Conservation (phyloP, 768 basidiomycete species). For the Lentinula boryana region DNA sequence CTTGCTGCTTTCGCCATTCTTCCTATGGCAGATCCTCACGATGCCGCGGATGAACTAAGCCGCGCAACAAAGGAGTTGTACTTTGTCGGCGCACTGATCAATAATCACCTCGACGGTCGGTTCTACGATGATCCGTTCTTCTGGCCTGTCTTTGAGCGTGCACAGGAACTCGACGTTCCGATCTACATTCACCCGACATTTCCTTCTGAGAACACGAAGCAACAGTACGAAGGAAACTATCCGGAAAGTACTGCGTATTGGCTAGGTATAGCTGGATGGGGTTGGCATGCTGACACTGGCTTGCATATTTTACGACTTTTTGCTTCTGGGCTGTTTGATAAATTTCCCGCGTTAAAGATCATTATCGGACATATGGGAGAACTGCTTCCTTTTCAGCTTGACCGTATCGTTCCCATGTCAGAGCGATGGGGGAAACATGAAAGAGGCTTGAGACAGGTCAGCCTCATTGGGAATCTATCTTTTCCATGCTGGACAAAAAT, state of each 20-base stretch:
- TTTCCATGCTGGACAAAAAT: too few relatives aligned
- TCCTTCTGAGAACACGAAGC: not conserved
- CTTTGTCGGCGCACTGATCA: slow-evolving; percentile 1
- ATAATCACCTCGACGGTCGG: slow-evolving; percentile 1
- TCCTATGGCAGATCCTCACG: not conserved
- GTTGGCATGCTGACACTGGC: slow-evolving; percentile 1
- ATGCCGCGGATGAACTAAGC: not conserved
- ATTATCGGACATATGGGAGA: slow-evolving; percentile 2
- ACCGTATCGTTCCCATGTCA: not conserved
- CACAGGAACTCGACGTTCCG: slow-evolving; percentile 1
- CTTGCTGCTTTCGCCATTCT: not conserved
- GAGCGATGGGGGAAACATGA: not conserved
- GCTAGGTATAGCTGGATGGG: slow-evolving; percentile 2
- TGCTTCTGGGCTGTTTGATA: not conserved
- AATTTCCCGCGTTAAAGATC: not conserved
- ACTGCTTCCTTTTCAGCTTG: not conserved
- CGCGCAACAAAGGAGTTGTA: not conserved
- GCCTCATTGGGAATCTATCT: not conserved
- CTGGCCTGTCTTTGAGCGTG: slow-evolving; percentile 2
- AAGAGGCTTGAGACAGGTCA: not conserved
- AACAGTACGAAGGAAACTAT: slow-evolving; percentile 1
- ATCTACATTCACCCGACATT: not conserved
- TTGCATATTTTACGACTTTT: not conserved
- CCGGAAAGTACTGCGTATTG: not conserved
- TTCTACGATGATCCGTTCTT: slow-evolving; percentile 1